phyloP scores from a whole-genome alignment of 106 monocot genomes.

The Apostasia shenzhenica region DNA sequence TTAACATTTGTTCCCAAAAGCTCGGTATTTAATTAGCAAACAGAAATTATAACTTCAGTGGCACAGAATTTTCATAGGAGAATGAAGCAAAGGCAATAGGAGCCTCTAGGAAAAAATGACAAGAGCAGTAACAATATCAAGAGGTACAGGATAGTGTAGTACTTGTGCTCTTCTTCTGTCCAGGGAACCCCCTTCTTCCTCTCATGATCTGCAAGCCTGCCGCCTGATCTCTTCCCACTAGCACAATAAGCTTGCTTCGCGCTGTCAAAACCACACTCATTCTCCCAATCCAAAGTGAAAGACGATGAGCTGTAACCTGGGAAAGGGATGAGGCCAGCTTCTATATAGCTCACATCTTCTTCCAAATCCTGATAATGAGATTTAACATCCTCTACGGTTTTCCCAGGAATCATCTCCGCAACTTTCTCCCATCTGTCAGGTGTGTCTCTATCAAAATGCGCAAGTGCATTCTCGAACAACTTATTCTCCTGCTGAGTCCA shows the following conservation, averaged over 20 bases:
- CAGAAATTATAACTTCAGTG: too few species aligned
- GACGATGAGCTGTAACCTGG: constrained; percentile 38
- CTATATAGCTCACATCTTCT: constrained; percentile 67
- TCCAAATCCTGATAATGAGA: constrained; percentile 62
- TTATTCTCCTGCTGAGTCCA: constrained; percentile 85
- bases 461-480: constrained; percentile 71
- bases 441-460: constrained; percentile 39
- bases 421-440: constrained; percentile 59
- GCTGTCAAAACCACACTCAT: constrained; percentile 20
- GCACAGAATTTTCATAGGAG: too few species aligned
- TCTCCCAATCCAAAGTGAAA: constrained; percentile 49
- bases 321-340: constrained; percentile 59
- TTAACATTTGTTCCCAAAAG: too few species aligned
- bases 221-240: constrained; percentile 32
- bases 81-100: background rate
- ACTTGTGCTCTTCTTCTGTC: constrained; percentile 98
- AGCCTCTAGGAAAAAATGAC: background rate
- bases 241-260: constrained; percentile 29
- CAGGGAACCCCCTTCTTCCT: constrained; percentile 91
- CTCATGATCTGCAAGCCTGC: constrained; percentile 48
- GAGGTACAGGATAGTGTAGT: background rate
- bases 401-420: constrained; percentile 52
- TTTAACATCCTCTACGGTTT: constrained; percentile 44
- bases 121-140: background rate
- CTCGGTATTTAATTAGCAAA: too few species aligned